These are phyloP conservation scores for Euptelea pleiosperma DNA, from an alignment of 164 flowering plant genomes.

Conservation along the genomic window DNA sequence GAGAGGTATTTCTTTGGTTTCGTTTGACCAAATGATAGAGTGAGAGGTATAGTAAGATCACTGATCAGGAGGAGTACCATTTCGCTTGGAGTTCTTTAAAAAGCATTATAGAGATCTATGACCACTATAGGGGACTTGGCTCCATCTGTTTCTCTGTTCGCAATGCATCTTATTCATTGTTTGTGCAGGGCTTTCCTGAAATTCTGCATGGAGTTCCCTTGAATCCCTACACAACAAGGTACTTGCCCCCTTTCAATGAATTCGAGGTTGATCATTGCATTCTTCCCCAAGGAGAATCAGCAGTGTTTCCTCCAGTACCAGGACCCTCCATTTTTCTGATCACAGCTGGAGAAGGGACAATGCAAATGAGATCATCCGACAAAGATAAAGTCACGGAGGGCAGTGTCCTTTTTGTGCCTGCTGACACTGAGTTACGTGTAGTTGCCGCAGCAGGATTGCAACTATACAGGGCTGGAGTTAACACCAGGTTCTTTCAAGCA, in stretches of 20 bases:
- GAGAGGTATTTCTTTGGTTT: too few relatives aligned
- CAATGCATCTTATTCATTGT: background rate
- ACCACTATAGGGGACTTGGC: too few relatives aligned
- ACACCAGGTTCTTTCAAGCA: conserved; percentile 34
- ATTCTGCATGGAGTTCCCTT: conserved; percentile 57
- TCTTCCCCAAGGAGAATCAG: conserved; percentile 47
- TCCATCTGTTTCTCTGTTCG: background rate
- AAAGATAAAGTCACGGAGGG: conserved; percentile 43
- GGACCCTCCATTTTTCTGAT: conserved; percentile 78
- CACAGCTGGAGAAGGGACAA: conserved; percentile 52
- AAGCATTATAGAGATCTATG: too few relatives aligned
- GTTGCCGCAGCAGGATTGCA: conserved; percentile 35
- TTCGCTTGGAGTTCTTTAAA: too few relatives aligned
- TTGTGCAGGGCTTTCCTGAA: conserved; percentile 72
- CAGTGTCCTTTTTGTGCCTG: conserved; percentile 66
- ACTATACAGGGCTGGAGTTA: conserved; percentile 71
- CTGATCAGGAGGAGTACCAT: too few relatives aligned
- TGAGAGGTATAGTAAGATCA: too few relatives aligned
- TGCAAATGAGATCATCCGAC: conserved; percentile 19
- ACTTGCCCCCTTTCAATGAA: conserved; percentile 83
- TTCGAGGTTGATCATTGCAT: conserved; percentile 81
- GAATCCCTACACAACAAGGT: conserved; percentile 50
- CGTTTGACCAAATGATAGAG: too few relatives aligned
- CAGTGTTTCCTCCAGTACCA: conserved; percentile 49
- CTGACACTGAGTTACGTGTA: conserved; percentile 41